Evolutionary conservation across 495 filamentous ascomycete species (phyloP), one percentile per base, ranked within the genome.

Genomic region (Neurospora hispaniola): DNA sequence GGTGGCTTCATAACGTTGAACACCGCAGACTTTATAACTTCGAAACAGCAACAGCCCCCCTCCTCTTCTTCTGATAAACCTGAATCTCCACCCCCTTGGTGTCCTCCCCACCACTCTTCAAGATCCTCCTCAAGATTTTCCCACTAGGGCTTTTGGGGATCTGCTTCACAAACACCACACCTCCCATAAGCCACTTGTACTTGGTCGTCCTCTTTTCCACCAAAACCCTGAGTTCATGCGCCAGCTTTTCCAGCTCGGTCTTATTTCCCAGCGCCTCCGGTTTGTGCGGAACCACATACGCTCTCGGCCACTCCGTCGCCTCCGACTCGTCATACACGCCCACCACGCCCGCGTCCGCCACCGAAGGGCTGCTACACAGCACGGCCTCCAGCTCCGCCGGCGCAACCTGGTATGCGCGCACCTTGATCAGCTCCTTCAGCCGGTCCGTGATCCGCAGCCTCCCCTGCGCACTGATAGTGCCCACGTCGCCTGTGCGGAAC

Each of bases 341-440:
- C 42, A 85, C 78, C 74, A 93, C 89, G 0, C 90, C 91, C 2
- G 88, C 89, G 5, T 89, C 86, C 71, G 90, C 88, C n/a, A 82
- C 75, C 27, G 91, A 81, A 0, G 85, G 85, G 41, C 89, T 80
- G 18, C 79, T 79, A 71, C 79, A 93, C 87, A 20, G 88, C 86
- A 69, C 84, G 72, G 90, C 90, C 76, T 93, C 90, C 2, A 93
- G 80, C 79, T 92, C 91, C 0, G 90, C 90, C 1, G 90, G 91
- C 66, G 89, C 90, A 41, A 93, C 90, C 27, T 85, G 88, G 73
- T 90, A 89, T 5, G 90, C 91, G 74, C 91, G 91, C 27, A 92
- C 90, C 78, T 93, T 92, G 78, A 93, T 92, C 83, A 92, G 85
- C 80, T 92, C 90, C 83, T 93, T 93, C 71, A 94, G 89, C 0